A percentile compares a stretch with the other conserved stretches of the same genome.
phyloP scores from a whole-genome alignment of 169 alveolate species.

The Plasmodium gonderi region DNA sequence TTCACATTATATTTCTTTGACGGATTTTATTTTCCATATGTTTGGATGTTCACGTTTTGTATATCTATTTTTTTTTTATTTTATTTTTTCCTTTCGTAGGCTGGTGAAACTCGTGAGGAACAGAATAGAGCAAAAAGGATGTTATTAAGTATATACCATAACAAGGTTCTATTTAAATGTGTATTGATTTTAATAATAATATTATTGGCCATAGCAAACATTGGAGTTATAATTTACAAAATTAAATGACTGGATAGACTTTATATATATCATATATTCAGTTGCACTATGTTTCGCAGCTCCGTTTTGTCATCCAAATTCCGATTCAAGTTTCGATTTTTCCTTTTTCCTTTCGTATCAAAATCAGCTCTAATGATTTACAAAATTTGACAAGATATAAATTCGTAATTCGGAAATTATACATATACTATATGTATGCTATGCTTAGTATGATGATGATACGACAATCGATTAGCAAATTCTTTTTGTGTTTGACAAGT shows the following conservation, averaged over 20 bases:
- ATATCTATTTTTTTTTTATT: neutral
- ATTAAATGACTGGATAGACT: neutral
- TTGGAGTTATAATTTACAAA: slow-evolving; percentile 66
- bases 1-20: neutral
- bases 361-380: too few species aligned
- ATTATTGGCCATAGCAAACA: slow-evolving; percentile 51
- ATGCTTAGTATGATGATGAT: too few species aligned
- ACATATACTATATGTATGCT: too few species aligned
- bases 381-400: too few species aligned
- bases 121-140: slow-evolving; percentile 57
- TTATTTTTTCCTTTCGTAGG: slow-evolving; percentile 5
- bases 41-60: neutral
- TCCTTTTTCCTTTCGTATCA: too few species aligned
- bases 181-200: slow-evolving; percentile 23
- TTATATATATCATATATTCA: too few species aligned
- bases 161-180: slow-evolving; percentile 34
- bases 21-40: neutral
- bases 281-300: too few species aligned
- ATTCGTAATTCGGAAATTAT: too few species aligned
- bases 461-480: too few species aligned
- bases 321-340: too few species aligned
- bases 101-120: slow-evolving; percentile 42
- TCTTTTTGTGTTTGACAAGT: too few species aligned
- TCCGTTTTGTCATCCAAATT: too few species aligned
- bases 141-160: slow-evolving; percentile 37